These are phyloP conservation scores for Clarireedia homoeocarpa DNA, from an alignment of 2,329 filamentous ascomycete species.

Conservation along the genomic window DNA sequence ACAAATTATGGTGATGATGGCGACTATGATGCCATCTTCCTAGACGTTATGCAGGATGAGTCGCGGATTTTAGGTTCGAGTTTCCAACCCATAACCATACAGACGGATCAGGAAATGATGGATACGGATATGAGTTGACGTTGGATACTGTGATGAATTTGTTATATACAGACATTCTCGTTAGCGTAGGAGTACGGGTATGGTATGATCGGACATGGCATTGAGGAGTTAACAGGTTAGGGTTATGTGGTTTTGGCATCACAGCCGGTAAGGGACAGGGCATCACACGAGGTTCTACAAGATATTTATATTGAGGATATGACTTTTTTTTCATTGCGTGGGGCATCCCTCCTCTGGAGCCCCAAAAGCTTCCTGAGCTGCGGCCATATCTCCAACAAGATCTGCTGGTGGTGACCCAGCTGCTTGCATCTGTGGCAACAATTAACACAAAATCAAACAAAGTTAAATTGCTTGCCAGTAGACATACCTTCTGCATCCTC, in stretches of 20 bases:
- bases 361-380: constrained; percentile 64
- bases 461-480: background rate
- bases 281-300: constrained; percentile 8
- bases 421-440: constrained; percentile 75
- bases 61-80: constrained; percentile 15
- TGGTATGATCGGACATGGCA: constrained; percentile 4
- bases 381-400: constrained; percentile 81
- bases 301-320: constrained; percentile 7
- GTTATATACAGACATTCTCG: constrained; percentile 2
- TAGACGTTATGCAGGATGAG: constrained; percentile 51
- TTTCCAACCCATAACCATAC: background rate
- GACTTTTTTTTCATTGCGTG: constrained; percentile 42
- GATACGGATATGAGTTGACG: constrained; percentile 9
- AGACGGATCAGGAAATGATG: constrained; percentile 14
- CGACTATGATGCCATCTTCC: constrained; percentile 58
- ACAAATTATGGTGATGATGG: constrained; percentile 41
- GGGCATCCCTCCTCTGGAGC: constrained; percentile 55
- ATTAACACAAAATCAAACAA: constrained; percentile 16
- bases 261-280: background rate
- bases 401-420: constrained; percentile 85
- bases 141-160: background rate
- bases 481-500: constrained; percentile 86
- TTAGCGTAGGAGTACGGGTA: constrained; percentile 22
- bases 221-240: constrained; percentile 3
- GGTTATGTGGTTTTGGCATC: background rate